These are phyloP conservation scores for Papiliotrema terrestris DNA, from an alignment of 1,284 basidiomycete genomes.

Conservation along the genomic window DNA sequence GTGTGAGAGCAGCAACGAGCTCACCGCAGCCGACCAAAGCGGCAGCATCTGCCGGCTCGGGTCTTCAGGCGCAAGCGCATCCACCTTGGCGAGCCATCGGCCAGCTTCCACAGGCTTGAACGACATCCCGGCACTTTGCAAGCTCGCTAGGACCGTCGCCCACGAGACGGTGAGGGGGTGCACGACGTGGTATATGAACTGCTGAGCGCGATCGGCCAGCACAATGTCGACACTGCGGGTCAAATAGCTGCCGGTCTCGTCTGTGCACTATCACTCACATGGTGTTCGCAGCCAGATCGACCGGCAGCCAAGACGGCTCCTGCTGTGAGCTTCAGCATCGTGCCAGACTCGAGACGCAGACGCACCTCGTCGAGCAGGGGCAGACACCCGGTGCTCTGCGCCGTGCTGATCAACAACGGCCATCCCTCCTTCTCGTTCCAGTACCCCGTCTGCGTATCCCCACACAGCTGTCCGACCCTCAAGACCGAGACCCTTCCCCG, in stretches of 20 bases:
- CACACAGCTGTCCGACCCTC: conserved; percentile 46
- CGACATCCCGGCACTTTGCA: conserved; percentile 21
- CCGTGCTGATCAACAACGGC: conserved; percentile 43
- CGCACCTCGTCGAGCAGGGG: conserved; percentile 40
- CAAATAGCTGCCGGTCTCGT: neutral
- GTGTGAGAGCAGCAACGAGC: conserved; percentile 3
- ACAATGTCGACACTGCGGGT: conserved; percentile 34
- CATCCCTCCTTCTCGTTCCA: conserved; percentile 52
- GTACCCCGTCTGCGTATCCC: conserved; percentile 42
- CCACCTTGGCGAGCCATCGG: conserved; percentile 41
- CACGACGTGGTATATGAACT: conserved; percentile 29
- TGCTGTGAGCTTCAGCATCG: conserved; percentile 4
- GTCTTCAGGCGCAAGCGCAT: conserved; percentile 14
- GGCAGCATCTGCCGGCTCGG: conserved; percentile 29
- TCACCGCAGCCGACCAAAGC: conserved; percentile 31
- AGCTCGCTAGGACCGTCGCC: conserved; percentile 28
- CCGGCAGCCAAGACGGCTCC: conserved; percentile 48
- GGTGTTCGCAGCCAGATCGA: conserved; percentile 44
- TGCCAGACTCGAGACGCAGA: neutral
- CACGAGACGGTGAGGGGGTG: conserved; percentile 25
- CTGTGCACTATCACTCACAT: conserved; percentile 22
- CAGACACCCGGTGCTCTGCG: conserved; percentile 33
- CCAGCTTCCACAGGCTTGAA: conserved; percentile 25
- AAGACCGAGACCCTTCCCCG: conserved; percentile 20
- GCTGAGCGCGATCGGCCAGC: neutral